phyloP scores from a whole-genome alignment of 139 green algal species.

The Zygnema circumcarinatum region DNA sequence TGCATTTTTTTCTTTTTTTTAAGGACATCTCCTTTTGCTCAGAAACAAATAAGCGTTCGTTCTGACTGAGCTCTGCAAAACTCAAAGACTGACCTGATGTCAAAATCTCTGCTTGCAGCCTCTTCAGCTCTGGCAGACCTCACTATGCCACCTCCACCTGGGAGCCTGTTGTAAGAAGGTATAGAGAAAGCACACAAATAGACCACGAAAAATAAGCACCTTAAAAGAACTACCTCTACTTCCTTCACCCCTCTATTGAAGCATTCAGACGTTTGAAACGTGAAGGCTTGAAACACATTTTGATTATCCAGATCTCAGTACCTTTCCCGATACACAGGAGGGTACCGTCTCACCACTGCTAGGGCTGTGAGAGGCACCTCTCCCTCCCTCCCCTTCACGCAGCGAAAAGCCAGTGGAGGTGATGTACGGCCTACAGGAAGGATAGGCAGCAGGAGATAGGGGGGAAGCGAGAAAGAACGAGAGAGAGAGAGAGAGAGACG shows the following conservation, averaged over 20 bases:
- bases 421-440: too few relatives aligned
- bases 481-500: too few relatives aligned
- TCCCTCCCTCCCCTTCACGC: constrained; percentile 6
- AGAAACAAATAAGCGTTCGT: too few relatives aligned
- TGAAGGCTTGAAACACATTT: too few relatives aligned
- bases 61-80: not conserved
- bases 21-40: too few relatives aligned
- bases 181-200: not conserved
- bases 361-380: constrained; percentile 4
- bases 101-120: constrained; percentile 7
- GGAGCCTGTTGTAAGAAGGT: not conserved
- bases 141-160: not conserved
- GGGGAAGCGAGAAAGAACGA: too few relatives aligned
- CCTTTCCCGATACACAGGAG: constrained; percentile 21
- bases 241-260: too few relatives aligned
- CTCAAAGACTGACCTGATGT: not conserved
- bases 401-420: constrained; percentile 29
- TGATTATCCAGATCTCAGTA: not conserved
- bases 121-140: constrained; percentile 21
- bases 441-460: too few relatives aligned
- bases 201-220: too few relatives aligned
- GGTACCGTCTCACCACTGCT: constrained; percentile 22
- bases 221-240: too few relatives aligned
- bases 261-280: too few relatives aligned
- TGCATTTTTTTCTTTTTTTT: too few relatives aligned